Evolutionary conservation across 495 filamentous ascomycete species (phyloP).

Genomic region (Aspergillus nanangensis): DNA sequence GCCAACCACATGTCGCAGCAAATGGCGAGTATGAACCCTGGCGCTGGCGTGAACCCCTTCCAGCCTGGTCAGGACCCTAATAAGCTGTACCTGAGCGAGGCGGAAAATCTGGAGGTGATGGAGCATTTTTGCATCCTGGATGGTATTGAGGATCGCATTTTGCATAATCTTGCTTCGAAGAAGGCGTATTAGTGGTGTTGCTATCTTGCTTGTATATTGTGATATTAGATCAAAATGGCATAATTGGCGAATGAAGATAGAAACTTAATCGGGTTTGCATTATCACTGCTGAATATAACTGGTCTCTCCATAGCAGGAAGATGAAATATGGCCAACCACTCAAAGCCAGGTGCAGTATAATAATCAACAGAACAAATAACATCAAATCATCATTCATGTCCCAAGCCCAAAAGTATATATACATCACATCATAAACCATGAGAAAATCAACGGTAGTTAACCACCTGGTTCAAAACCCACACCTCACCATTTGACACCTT

Average conservation of each 20-base stretch:
- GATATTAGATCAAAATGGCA: not conserved
- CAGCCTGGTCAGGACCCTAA: constrained; percentile 92
- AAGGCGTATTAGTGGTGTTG: constrained; percentile 10
- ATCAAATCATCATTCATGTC: too few relatives aligned
- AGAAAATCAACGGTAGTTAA: constrained; percentile 48
- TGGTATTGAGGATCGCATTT: constrained; percentile 77
- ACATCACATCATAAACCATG: constrained; percentile 15
- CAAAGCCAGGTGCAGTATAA: too few relatives aligned
- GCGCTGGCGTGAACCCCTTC: constrained; percentile 67
- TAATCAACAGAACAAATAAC: too few relatives aligned
- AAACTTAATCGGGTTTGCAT: not conserved
- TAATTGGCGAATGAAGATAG: not conserved
- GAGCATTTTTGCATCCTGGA: constrained; percentile 89
- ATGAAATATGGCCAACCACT: too few relatives aligned
- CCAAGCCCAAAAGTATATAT: too few relatives aligned
- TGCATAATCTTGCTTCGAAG: constrained; percentile 43
- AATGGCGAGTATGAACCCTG: constrained; percentile 78
- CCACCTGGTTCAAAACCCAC: constrained; percentile 64
- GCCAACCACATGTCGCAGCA: constrained; percentile 94
- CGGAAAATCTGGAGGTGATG: constrained; percentile 90
- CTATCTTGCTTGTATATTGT: not conserved
- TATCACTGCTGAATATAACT: too few relatives aligned
- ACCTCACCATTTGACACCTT: constrained; percentile 83
- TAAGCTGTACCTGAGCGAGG: constrained; percentile 86
- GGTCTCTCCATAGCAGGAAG: too few relatives aligned